Evolutionary conservation across 2,329 filamentous ascomycete genomes (phyloP).

Genomic region (Keithomyces neogunnii): DNA sequence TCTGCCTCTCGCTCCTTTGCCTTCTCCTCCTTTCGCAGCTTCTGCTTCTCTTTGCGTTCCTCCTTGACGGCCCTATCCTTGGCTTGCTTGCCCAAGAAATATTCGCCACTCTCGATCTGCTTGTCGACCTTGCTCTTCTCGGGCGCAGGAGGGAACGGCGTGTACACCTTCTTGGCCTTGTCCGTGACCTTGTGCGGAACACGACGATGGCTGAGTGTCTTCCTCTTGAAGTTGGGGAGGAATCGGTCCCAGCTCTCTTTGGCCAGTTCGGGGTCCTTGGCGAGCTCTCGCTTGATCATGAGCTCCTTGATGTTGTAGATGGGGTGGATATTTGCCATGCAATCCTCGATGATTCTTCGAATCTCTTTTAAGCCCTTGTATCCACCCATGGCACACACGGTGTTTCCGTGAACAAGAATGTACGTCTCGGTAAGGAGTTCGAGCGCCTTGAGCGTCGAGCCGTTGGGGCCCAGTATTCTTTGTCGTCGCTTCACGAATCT

Average conservation of each 20-base stretch:
- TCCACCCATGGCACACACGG: conserved; percentile 82
- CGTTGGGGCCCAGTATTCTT: conserved; percentile 82
- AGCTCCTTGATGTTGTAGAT: conserved; percentile 74
- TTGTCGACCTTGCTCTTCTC: conserved; percentile 99
- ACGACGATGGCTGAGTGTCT: conserved; percentile 74
- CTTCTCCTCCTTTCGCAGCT: conserved; percentile 80
- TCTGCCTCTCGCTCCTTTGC: conserved; percentile 76
- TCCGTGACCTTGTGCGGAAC: conserved; percentile 81
- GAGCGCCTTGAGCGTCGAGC: conserved; percentile 86
- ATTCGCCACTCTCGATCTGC: conserved; percentile 97
- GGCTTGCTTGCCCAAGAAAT: conserved; percentile 87
- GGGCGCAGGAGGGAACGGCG: conserved; percentile 89
- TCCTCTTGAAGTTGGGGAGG: conserved; percentile 94
- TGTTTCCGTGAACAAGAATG: conserved; percentile 94
- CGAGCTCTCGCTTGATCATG: conserved; percentile 89
- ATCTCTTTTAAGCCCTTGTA: conserved; percentile 93
- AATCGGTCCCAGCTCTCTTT: conserved; percentile 94
- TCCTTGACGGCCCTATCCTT: conserved; percentile 78
- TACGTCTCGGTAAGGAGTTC: conserved; percentile 88
- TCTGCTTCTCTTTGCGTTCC: conserved; percentile 76
- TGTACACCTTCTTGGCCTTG: conserved; percentile 91
- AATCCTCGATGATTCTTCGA: conserved; percentile 81
- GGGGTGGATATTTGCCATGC: conserved; percentile 94
- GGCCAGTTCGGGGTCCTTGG: conserved; percentile 78
- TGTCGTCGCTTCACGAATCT: conserved; percentile 92